phyloP scores from a whole-genome alignment of 2,329 filamentous ascomycete genomes.

The Blumeria hordei region DNA sequence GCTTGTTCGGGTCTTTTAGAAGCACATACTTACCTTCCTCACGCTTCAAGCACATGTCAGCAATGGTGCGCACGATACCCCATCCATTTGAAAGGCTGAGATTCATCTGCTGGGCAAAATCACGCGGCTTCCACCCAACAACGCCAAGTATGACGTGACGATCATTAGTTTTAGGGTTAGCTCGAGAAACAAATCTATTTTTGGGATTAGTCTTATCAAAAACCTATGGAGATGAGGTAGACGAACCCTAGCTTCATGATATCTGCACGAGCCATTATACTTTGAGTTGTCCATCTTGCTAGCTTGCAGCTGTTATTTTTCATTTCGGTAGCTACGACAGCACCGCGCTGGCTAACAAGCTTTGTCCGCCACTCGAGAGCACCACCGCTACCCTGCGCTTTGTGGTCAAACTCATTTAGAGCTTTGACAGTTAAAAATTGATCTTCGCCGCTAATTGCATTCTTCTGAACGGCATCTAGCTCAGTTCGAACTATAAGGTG shows the following conservation, averaged over 20 bases:
- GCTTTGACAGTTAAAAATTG: conserved; percentile 84
- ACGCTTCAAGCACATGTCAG: conserved; percentile 70
- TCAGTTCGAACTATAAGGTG: conserved; percentile 87
- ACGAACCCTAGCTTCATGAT: conserved; percentile 90
- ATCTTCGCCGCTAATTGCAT: conserved; percentile 74
- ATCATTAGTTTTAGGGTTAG: conserved; percentile 76
- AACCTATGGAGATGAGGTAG: conserved; percentile 2
- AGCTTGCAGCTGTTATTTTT: conserved; percentile 99
- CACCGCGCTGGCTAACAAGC: conserved; percentile 81
- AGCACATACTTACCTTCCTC: conserved; percentile 62
- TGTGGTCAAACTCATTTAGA: conserved; percentile 96
- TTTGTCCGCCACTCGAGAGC: conserved; percentile 95
- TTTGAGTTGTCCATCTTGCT: conserved; percentile 90
- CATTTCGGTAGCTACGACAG: conserved; percentile 96
- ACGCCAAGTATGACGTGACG: conserved; percentile 91
- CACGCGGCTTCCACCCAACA: conserved; percentile 89
- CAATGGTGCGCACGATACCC: conserved; percentile 96
- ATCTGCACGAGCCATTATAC: conserved; percentile 90
- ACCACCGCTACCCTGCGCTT: conserved; percentile 82
- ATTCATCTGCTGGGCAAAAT: conserved; percentile 97
- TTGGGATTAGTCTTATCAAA: conserved; percentile 7
- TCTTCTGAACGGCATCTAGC: conserved; percentile 88
- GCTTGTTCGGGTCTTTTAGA: conserved; percentile 89
- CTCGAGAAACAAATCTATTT: conserved; percentile 72
- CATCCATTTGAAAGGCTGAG: conserved; percentile 89